Evolutionary conservation across 1,284 basidiomycete species (phyloP), one percentile per base, ranked within the genome.

Genomic region (Apiotrichum veenhuisii): DNA sequence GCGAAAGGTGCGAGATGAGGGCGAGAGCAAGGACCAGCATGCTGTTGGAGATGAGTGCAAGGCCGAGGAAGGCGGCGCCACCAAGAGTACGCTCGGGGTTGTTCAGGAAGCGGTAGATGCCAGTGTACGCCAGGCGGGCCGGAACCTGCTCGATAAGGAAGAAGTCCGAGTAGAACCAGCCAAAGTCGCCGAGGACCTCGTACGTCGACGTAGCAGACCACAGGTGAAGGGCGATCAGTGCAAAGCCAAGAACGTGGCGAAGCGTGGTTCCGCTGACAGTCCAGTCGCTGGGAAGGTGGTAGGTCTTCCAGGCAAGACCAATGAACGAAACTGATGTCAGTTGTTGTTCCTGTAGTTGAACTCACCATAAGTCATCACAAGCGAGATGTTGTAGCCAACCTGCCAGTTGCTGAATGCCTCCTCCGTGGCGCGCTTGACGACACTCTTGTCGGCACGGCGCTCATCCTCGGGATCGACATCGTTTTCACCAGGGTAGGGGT

Each of bases 101-200:
- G 78, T 98, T 96, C 57, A 96, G 80, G 80, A 91, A 95, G 84
- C 91, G 85, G 78, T 94, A 97, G 67, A 98, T 98, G 33, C 95
- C 95, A 50, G 91, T 95, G 74, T 98, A 98, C 61, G 94, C 91
- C 10, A 98, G 80, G 63, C 91, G 86, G 1, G 89, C 80, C 2
- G 95, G 92, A 73, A 91, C 95, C 58, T 81, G 78, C 65, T 92
- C 89, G 65, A 91, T 86, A 73, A 97, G 87, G 82, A 98, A 98
- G 78, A 98, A 98, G 77, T 98, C 95, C 23, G 91, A 91, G 68
- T 94, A 97, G 78, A 95, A 92, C 93, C 93, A 97, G 20, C 93
- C 89, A 70, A 96, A 96, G 45, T 89, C 84, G 8, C 95, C 95
- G 0, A 98, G 83, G 18, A 94, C 95, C 69, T 96, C 88, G 75